phyloP scores from a whole-genome alignment of 192 early-diverging fungal genomes.

The Coemansia sp. region DNA sequence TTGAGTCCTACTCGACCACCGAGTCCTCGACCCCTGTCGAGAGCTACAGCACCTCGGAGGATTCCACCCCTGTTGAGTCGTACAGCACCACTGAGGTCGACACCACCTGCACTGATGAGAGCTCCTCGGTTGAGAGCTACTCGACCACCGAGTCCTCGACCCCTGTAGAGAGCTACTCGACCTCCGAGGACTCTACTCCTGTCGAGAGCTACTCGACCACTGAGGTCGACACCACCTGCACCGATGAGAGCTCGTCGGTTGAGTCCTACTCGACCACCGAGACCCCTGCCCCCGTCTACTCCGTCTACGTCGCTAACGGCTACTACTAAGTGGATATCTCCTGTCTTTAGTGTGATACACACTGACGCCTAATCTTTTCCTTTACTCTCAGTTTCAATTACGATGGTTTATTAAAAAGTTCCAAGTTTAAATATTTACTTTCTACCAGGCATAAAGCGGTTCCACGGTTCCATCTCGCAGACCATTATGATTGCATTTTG shows the following conservation, averaged over 20 bases:
- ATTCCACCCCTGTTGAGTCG: constrained; percentile 8
- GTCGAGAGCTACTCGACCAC: constrained; percentile 6
- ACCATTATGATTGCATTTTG: too few relatives aligned
- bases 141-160: not conserved
- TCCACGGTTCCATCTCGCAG: not conserved
- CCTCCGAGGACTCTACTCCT: not conserved
- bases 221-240: too few relatives aligned
- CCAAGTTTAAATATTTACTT: constrained; percentile 1
- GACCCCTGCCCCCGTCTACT: constrained; percentile 1
- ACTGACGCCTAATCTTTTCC: constrained; percentile 33
- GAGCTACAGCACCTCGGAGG: constrained; percentile 8
- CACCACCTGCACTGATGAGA: constrained; percentile 5
- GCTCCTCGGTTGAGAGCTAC: not conserved
- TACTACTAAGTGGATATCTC: constrained; percentile 33
- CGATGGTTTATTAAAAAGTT: constrained; percentile 14
- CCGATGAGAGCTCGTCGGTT: too few relatives aligned
- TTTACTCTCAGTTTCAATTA: constrained; percentile 10
- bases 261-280: too few relatives aligned
- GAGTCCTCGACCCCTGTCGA: constrained; percentile 4
- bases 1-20: constrained; percentile 5
- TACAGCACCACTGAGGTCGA: constrained; percentile 11
- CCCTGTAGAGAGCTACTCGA: not conserved
- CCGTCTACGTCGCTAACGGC: constrained; percentile 26
- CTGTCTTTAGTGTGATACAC: constrained; percentile 7
- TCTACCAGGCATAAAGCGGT: not conserved